These are phyloP conservation scores for Tricladium varicosporioides DNA, from an alignment of 2,329 filamentous ascomycete species.

Conservation along the genomic window DNA sequence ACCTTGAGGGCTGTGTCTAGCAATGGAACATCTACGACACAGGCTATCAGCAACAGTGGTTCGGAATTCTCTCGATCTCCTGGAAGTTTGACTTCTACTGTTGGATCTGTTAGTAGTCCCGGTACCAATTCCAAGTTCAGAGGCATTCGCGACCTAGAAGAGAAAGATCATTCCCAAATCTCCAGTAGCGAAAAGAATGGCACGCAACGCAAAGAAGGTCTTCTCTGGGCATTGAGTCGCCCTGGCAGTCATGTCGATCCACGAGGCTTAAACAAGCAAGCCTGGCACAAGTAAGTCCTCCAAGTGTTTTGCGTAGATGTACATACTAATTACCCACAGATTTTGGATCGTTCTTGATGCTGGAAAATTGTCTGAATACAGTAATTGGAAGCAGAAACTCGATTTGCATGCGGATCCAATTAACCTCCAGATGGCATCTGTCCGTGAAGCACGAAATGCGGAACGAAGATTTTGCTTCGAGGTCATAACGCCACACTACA, in stretches of 20 bases:
- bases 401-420: slow-evolving; percentile 98
- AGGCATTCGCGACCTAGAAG: slow-evolving; percentile 88
- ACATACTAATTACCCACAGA: slow-evolving; percentile 46
- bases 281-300: slow-evolving; percentile 88
- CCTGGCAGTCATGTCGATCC: slow-evolving; percentile 95
- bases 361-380: slow-evolving; percentile 95
- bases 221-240: slow-evolving; percentile 90
- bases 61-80: slow-evolving; percentile 50
- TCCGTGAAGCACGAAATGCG: slow-evolving; percentile 90
- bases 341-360: slow-evolving; percentile 99
- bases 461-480: slow-evolving; percentile 97
- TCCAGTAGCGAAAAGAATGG: slow-evolving; percentile 55
- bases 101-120: slow-evolving; percentile 46
- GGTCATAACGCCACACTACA: slow-evolving; percentile 94
- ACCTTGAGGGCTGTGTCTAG: slow-evolving; percentile 55
- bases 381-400: slow-evolving; percentile 97
- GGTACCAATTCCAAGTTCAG: slow-evolving; percentile 68
- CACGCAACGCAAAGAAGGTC: slow-evolving; percentile 83
- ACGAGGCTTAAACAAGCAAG: slow-evolving; percentile 91
- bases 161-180: slow-evolving; percentile 62
- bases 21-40: slow-evolving; percentile 36
- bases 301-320: neutral
- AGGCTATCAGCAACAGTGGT: slow-evolving; percentile 30
- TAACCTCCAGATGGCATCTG: slow-evolving; percentile 93
- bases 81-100: slow-evolving; percentile 47